phyloP scores from a whole-genome alignment of 2,329 filamentous ascomycete genomes.

The Hypoxylon rubiginosum region DNA sequence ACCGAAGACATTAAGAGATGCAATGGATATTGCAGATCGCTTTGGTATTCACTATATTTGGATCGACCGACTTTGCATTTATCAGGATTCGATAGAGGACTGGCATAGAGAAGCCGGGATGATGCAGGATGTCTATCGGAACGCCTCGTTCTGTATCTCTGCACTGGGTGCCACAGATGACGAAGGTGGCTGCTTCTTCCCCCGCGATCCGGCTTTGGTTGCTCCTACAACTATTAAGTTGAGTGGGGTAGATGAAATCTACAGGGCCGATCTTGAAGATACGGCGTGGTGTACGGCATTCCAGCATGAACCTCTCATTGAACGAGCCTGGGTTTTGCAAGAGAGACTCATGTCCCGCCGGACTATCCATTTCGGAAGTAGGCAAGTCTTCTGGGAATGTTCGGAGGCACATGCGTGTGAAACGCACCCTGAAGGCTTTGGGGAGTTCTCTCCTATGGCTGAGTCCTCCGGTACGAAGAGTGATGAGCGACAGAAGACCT shows the following conservation, averaged over 20 bases:
- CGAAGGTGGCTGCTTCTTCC: conserved; percentile 24
- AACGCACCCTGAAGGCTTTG: conserved; percentile 16
- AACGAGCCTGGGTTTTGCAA: conserved; percentile 22
- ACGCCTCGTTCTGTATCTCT: conserved; percentile 25
- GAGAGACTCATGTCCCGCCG: conserved; percentile 28
- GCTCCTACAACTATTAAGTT: conserved; percentile 8
- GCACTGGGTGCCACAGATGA: conserved; percentile 21
- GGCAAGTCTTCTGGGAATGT: conserved; percentile 31
- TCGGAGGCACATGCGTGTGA: conserved; percentile 23
- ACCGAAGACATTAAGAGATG: conserved; percentile 17
- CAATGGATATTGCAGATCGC: conserved; percentile 12
- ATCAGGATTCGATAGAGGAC: conserved; percentile 17
- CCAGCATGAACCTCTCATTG: conserved; percentile 10
- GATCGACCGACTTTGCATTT: conserved; percentile 10
- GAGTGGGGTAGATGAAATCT: neutral
- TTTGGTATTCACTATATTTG: conserved; percentile 8
- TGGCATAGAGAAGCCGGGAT: conserved; percentile 22
- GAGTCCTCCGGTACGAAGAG: neutral
- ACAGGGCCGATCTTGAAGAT: conserved; percentile 18
- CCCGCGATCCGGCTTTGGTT: conserved; percentile 14
- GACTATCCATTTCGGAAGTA: conserved; percentile 24
- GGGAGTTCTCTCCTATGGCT: neutral
- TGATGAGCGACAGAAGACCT: neutral
- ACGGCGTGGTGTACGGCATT: conserved; percentile 12
- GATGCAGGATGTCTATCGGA: conserved; percentile 26